A percentile compares a stretch with the other conserved stretches of the same genome.
phyloP scores from a whole-genome alignment of 805 yeast species.

The Metahyphopichia silvanorum region DNA sequence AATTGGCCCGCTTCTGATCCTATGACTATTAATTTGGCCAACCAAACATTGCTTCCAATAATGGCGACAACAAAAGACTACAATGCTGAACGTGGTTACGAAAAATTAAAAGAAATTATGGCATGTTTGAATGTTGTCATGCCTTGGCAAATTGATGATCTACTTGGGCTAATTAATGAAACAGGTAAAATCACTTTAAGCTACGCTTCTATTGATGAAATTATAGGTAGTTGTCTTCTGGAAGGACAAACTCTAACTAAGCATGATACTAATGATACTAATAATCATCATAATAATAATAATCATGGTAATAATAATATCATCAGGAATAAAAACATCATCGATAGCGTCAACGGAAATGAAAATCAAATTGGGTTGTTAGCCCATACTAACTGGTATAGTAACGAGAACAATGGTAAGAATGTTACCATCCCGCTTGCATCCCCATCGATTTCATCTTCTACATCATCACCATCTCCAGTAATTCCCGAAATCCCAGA shows the following conservation, averaged over 20 bases:
- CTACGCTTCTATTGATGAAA: slow-evolving; percentile 58
- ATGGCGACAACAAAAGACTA: slow-evolving; percentile 8
- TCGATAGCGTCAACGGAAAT: too few species aligned
- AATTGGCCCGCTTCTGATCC: slow-evolving; percentile 28
- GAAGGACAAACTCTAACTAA: slow-evolving; percentile 31
- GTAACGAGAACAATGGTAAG: neutral
- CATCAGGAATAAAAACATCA: too few species aligned
- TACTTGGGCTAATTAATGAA: slow-evolving; percentile 49
- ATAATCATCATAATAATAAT: slow-evolving; percentile 8
- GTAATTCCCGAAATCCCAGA: neutral
- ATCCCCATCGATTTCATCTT: neutral
- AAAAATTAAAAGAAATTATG: slow-evolving; percentile 45
- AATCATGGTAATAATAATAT: neutral
- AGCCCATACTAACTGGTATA: neutral
- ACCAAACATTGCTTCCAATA: slow-evolving; percentile 8
- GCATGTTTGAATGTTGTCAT: slow-evolving; percentile 45
- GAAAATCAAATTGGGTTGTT: neutral
- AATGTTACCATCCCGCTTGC: neutral
- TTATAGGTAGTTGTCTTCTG: slow-evolving; percentile 57
- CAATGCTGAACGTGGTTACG: slow-evolving; percentile 28
- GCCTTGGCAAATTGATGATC: slow-evolving; percentile 56
- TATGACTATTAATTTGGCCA: slow-evolving; percentile 9
- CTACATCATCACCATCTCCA: neutral
- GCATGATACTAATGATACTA: slow-evolving; percentile 8
- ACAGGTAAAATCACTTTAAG: slow-evolving; percentile 38